A percentile compares a stretch with the other conserved stretches of the same genome.
Evolutionary conservation across 495 filamentous ascomycete genomes (phyloP).

Genomic region (Talaromyces borbonicus): DNA sequence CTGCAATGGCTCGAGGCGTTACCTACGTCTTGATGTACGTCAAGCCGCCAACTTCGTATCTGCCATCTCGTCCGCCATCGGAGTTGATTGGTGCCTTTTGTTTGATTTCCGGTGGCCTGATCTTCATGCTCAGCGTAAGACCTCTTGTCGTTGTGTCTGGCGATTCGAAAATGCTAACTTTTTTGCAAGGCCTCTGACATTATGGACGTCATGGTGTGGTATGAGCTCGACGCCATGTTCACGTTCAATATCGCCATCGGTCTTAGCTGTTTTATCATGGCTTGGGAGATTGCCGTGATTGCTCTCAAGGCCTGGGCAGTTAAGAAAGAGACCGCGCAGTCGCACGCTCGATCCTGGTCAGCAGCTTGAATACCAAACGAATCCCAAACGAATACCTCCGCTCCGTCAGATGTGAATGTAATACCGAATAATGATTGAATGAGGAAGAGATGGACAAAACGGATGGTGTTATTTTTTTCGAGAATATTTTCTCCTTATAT

Average conservation of each 20-base stretch:
- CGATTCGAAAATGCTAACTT: background rate
- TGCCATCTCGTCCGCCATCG: constrained; percentile 84
- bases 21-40: constrained; percentile 77
- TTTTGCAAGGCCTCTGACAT: constrained; percentile 53
- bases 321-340: constrained; percentile 41
- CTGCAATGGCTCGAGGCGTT: constrained; percentile 62
- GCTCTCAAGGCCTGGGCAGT: constrained; percentile 88
- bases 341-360: constrained; percentile 7
- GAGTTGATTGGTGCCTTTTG: constrained; percentile 83
- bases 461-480: too few relatives aligned
- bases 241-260: constrained; percentile 87
- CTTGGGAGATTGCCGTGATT: constrained; percentile 65
- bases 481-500: constrained; percentile 4
- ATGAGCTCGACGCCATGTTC: constrained; percentile 76
- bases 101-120: constrained; percentile 72
- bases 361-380: background rate
- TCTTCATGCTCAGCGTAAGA: constrained; percentile 90
- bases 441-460: background rate
- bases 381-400: background rate
- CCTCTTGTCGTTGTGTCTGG: background rate
- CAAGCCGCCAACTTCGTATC: constrained; percentile 70
- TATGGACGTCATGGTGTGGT: constrained; percentile 63
- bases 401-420: background rate
- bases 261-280: constrained; percentile 73
- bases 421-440: background rate